phyloP scores from a whole-genome alignment of 1,139 yeast genomes.

The Blastobotrys ciferrii region DNA sequence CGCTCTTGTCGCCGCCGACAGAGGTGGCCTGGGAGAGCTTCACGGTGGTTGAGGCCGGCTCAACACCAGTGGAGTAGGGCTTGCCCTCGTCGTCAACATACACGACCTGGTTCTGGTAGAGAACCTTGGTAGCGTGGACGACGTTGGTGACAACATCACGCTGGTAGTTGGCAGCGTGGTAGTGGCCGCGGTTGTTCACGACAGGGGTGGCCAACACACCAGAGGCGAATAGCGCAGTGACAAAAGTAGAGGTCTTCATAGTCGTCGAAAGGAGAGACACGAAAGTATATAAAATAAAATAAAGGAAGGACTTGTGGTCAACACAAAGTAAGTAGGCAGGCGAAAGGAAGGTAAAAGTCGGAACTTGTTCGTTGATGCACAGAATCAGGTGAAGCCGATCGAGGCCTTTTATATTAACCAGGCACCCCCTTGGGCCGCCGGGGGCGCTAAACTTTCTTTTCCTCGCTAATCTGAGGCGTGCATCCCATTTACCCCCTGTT shows the following conservation, averaged over 20 bases:
- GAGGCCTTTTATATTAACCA: neutral
- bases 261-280: conserved; percentile 2
- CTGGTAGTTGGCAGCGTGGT: conserved; percentile 21
- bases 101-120: conserved; percentile 37
- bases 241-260: conserved; percentile 13
- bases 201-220: conserved; percentile 22
- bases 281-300: neutral
- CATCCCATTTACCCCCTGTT: neutral
- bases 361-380: neutral
- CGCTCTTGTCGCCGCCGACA: conserved; percentile 11
- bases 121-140: conserved; percentile 34
- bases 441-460: neutral
- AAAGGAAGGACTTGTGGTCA: conserved; percentile 5
- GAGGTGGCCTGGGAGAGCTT: conserved; percentile 9
- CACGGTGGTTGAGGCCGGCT: conserved; percentile 28
- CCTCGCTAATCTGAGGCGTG: neutral
- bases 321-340: conserved; percentile 2
- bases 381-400: neutral
- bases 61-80: conserved; percentile 34
- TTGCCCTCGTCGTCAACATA: conserved; percentile 37
- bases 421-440: neutral
- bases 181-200: conserved; percentile 19
- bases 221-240: conserved; percentile 16
- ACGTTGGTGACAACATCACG: conserved; percentile 36
- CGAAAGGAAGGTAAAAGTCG: conserved; percentile 3